Evolutionary conservation across 202 grass and related monocot genomes (phyloP).

Genomic region (Panicum virgatum): DNA sequence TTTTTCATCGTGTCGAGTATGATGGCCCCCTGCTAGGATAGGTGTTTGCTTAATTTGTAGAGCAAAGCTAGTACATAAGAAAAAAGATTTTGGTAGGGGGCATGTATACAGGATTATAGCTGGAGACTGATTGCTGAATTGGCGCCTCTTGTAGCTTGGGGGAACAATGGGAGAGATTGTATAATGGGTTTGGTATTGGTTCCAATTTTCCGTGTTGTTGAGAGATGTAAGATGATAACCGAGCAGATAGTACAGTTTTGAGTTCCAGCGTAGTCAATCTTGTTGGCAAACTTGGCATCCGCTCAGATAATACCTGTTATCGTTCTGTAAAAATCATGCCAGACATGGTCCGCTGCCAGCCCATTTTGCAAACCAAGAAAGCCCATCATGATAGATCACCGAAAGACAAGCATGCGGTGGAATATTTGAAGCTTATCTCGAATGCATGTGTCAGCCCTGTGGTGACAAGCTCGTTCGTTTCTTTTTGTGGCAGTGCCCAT

Average conservation of each 20-base stretch:
- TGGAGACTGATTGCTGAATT: conserved; percentile 27
- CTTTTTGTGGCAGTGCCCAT: too few relatives aligned
- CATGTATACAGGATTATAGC: conserved; percentile 53
- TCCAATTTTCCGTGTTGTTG: conserved; percentile 24
- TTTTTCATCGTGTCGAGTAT: conserved; percentile 44
- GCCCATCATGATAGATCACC: not conserved
- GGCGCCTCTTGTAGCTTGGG: conserved; percentile 24
- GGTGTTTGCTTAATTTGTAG: conserved; percentile 56
- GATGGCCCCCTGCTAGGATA: conserved; percentile 52
- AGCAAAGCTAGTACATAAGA: conserved; percentile 56
- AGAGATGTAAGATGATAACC: conserved; percentile 35
- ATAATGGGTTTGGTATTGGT: conserved; percentile 42
- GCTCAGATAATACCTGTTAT: not conserved
- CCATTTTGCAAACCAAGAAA: not conserved
- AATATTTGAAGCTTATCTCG: too few relatives aligned
- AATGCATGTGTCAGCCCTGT: too few relatives aligned
- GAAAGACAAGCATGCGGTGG: not conserved
- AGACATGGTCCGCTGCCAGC: not conserved
- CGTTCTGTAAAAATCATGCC: not conserved
- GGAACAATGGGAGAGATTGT: conserved; percentile 39
- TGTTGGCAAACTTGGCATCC: not conserved
- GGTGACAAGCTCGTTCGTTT: too few relatives aligned
- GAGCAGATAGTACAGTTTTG: conserved; percentile 30
- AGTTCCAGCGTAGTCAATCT: conserved; percentile 11
- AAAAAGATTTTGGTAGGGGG: conserved; percentile 55